Evolutionary conservation across 1,284 basidiomycete genomes (phyloP).

Genomic region (Schizopora paradoxa): DNA sequence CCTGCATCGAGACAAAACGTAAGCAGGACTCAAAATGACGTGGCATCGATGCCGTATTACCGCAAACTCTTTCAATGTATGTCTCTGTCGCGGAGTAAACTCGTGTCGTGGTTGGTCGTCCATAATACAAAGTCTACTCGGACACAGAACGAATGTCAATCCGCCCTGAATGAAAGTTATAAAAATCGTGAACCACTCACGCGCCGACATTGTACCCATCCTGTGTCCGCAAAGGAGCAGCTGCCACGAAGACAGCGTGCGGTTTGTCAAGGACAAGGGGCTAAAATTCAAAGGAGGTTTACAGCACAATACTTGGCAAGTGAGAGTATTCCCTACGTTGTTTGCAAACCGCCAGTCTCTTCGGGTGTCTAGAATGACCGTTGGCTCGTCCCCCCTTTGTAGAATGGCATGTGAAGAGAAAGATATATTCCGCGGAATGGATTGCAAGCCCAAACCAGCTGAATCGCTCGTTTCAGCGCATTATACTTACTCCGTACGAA

Average conservation of each 20-base stretch:
- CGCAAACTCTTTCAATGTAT: constrained; percentile 93
- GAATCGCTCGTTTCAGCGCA: constrained; percentile 5
- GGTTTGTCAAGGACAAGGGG: constrained; percentile 70
- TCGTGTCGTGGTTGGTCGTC: constrained; percentile 82
- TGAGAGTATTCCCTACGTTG: constrained; percentile 45
- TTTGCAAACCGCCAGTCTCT: constrained; percentile 86
- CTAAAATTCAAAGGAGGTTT: constrained; percentile 33
- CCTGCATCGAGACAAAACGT: constrained; percentile 33
- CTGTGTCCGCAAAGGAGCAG: constrained; percentile 81
- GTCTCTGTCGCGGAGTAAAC: constrained; percentile 84
- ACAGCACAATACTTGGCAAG: constrained; percentile 6
- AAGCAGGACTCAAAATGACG: background rate
- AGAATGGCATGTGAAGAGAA: constrained; percentile 84
- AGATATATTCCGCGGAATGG: constrained; percentile 58
- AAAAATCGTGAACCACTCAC: constrained; percentile 32
- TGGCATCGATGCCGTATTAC: constrained; percentile 26
- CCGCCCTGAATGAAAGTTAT: background rate
- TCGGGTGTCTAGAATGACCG: constrained; percentile 75
- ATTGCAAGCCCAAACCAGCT: constrained; percentile 60
- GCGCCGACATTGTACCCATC: constrained; percentile 90
- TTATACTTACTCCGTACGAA: constrained; percentile 10
- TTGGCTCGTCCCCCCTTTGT: constrained; percentile 82
- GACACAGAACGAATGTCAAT: background rate
- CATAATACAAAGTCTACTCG: constrained; percentile 69
- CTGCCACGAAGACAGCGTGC: constrained; percentile 85